These are phyloP conservation scores for Pyricularia grisea DNA, from an alignment of 2,329 filamentous ascomycete genomes.

Conservation along the genomic window DNA sequence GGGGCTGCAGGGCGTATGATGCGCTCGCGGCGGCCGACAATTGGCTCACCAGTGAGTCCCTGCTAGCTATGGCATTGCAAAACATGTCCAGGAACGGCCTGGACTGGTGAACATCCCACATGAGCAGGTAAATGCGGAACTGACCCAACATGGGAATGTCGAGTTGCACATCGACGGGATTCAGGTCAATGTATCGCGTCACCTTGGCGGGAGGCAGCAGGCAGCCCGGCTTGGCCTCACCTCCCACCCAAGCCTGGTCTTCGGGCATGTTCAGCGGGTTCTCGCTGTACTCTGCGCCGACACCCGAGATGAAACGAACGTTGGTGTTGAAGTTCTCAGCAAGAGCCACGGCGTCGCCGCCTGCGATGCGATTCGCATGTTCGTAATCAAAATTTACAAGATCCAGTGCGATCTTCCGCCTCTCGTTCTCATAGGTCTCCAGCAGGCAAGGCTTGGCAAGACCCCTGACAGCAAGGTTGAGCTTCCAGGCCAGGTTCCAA, in stretches of 20 bases:
- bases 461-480: slow-evolving; percentile 44
- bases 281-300: slow-evolving; percentile 49
- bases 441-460: slow-evolving; percentile 45
- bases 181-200: slow-evolving; percentile 67
- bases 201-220: slow-evolving; percentile 59
- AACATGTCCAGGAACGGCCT: slow-evolving; percentile 50
- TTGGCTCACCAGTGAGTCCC: slow-evolving; percentile 46
- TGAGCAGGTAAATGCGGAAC: slow-evolving; percentile 66
- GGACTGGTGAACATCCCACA: slow-evolving; percentile 48
- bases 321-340: slow-evolving; percentile 58
- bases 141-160: slow-evolving; percentile 72
- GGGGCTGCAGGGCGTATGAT: slow-evolving; percentile 53
- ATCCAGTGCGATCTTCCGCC: slow-evolving; percentile 51
- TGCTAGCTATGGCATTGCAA: slow-evolving; percentile 41
- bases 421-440: slow-evolving; percentile 52
- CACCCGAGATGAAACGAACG: slow-evolving; percentile 57
- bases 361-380: slow-evolving; percentile 34
- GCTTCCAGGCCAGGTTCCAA: slow-evolving; percentile 53
- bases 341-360: slow-evolving; percentile 47
- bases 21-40: slow-evolving; percentile 47
- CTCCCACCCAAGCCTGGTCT: slow-evolving; percentile 29
- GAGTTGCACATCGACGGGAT: slow-evolving; percentile 67
- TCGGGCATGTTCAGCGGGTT: slow-evolving; percentile 37
- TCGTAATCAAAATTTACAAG: slow-evolving; percentile 49
- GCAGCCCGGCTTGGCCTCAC: slow-evolving; percentile 42